phyloP scores from a whole-genome alignment of 768 basidiomycete genomes.

The Suillus weaverae region DNA sequence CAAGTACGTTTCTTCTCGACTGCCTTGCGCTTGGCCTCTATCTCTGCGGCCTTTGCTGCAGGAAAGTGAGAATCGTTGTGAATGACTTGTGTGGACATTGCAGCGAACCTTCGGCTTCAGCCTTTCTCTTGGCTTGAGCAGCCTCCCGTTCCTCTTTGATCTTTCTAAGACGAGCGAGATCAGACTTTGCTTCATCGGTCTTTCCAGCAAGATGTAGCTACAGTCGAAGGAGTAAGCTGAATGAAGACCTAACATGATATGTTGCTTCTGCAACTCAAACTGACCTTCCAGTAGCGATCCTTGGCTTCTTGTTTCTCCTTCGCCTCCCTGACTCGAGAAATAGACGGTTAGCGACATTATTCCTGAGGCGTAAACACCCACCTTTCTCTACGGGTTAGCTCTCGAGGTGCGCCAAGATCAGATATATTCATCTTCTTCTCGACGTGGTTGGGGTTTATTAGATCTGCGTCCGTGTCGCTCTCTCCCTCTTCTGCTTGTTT shows the following conservation, averaged over 20 bases:
- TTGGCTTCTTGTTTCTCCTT: constrained; percentile 91
- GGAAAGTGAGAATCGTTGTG: constrained; percentile 3
- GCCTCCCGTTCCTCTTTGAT: constrained; percentile 87
- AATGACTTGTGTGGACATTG: background rate
- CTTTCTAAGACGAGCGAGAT: constrained; percentile 83
- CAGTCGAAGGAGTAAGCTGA: background rate
- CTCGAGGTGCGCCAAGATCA: constrained; percentile 63
- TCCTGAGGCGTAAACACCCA: constrained; percentile 24
- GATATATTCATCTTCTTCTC: constrained; percentile 74
- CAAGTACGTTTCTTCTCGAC: constrained; percentile 24
- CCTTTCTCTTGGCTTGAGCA: constrained; percentile 84
- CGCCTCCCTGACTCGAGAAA: constrained; percentile 64
- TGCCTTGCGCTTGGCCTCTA: constrained; percentile 59
- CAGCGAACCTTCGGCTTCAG: constrained; percentile 77
- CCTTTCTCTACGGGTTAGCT: constrained; percentile 69
- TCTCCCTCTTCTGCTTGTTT: constrained; percentile 43
- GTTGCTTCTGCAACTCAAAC: constrained; percentile 13
- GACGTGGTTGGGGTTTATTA: constrained; percentile 79
- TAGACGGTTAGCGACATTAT: background rate
- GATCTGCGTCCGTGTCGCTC: constrained; percentile 63
- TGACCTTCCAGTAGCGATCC: constrained; percentile 84
- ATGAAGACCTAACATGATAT: constrained; percentile 4
- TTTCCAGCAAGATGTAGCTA: constrained; percentile 79
- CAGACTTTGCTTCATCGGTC: constrained; percentile 87
- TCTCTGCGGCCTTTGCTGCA: constrained; percentile 63